Conservation (phyloP, 176 grass and related monocot genomes). For the Avena insularis region DNA sequence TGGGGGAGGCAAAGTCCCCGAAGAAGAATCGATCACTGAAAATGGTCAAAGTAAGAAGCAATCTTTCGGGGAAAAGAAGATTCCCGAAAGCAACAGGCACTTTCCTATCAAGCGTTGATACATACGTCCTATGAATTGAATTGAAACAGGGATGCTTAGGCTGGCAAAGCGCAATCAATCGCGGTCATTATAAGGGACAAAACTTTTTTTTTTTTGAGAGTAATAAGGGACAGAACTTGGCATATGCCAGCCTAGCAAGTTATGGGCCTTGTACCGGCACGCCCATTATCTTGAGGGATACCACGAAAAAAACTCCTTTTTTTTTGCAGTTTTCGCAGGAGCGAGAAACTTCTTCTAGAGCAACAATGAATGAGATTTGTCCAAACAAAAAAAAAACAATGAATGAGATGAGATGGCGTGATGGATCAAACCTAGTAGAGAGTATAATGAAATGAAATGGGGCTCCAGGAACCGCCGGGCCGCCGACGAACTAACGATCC, state of each 20-base stretch:
- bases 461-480: not conserved
- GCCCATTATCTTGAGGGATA: slow-evolving; percentile 29
- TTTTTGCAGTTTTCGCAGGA: not conserved
- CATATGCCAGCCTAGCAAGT: slow-evolving; percentile 47
- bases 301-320: not conserved
- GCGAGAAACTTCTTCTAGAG: not conserved
- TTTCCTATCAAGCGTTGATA: slow-evolving; percentile 11
- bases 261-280: not conserved
- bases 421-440: not conserved
- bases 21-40: not conserved
- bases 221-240: slow-evolving; percentile 27
- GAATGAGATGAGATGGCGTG: not conserved
- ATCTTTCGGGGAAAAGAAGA: not conserved
- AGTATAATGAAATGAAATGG: not conserved
- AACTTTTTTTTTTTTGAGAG: too few relatives aligned
- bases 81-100: slow-evolving; percentile 16
- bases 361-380: not conserved
- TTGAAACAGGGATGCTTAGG: not conserved
- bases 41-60: slow-evolving; percentile 17
- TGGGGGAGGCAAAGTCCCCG: too few relatives aligned
- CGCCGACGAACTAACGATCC: not conserved
- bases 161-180: slow-evolving; percentile 21
- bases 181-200: slow-evolving; percentile 21
- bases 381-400: not conserved
- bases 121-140: slow-evolving; percentile 1